Evolutionary conservation across 176 grass and related monocot species (phyloP).

Genomic region (Zea luxurians): DNA sequence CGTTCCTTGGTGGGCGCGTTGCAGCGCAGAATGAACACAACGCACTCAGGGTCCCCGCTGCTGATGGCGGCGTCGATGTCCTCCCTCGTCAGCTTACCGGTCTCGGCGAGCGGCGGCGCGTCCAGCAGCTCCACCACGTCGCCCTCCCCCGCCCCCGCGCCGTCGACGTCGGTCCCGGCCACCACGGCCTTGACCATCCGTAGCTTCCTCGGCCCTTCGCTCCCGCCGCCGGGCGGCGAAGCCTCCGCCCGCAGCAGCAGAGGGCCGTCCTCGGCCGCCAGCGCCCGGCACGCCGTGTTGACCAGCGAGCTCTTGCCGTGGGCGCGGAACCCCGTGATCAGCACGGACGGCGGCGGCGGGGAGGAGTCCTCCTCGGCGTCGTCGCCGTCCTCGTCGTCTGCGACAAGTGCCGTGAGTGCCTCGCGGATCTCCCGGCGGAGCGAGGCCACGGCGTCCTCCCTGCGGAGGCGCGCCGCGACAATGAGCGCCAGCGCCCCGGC

Average conservation of each 20-base stretch:
- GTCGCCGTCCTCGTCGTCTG: constrained; percentile 7
- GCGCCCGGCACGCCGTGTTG: constrained; percentile 88
- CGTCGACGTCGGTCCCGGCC: constrained; percentile 28
- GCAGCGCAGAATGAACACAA: constrained; percentile 72
- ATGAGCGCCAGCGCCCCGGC: constrained; percentile 54
- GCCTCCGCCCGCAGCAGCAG: constrained; percentile 81
- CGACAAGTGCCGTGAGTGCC: constrained; percentile 23
- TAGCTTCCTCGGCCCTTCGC: constrained; percentile 30
- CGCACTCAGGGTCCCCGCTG: constrained; percentile 53
- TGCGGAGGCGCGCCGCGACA: constrained; percentile 41
- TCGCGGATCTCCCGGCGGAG: constrained; percentile 53
- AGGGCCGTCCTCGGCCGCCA: constrained; percentile 68
- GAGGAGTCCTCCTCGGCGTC: neutral
- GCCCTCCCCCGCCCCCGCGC: neutral
- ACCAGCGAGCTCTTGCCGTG: constrained; percentile 89
- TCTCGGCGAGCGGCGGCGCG: constrained; percentile 54
- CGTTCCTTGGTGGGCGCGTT: constrained; percentile 56
- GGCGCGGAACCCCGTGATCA: constrained; percentile 63
- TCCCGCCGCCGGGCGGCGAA: constrained; percentile 55
- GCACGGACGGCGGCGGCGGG: constrained; percentile 43
- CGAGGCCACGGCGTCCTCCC: constrained; percentile 46
- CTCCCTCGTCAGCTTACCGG: constrained; percentile 30
- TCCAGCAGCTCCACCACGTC: constrained; percentile 65
- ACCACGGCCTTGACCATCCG: constrained; percentile 52
- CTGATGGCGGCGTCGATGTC: constrained; percentile 49